phyloP scores from a whole-genome alignment of 2,329 filamentous ascomycete genomes.

The Paecilomyces sp. region DNA sequence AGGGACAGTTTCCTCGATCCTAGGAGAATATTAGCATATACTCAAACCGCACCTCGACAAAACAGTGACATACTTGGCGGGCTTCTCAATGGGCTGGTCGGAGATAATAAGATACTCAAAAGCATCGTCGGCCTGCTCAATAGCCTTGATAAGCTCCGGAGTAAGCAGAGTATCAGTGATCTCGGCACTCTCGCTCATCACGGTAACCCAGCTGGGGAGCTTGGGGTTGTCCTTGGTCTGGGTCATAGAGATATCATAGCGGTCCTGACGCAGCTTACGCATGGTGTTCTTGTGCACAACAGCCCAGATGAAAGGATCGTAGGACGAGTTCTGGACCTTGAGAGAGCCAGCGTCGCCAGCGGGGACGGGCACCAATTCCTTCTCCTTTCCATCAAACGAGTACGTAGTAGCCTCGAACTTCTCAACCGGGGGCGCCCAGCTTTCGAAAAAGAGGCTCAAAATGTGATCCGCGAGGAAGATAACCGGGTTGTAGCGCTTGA shows the following conservation, averaged over 20 bases:
- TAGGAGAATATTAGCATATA: constrained; percentile 27
- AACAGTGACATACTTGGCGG: constrained; percentile 58
- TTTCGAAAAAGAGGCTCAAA: constrained; percentile 74
- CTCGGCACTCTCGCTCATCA: constrained; percentile 97
- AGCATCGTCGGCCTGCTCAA: constrained; percentile 68
- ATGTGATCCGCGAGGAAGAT: constrained; percentile 58
- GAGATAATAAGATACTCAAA: constrained; percentile 84
- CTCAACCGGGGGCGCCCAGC: constrained; percentile 62
- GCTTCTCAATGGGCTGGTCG: constrained; percentile 84
- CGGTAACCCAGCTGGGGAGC: constrained; percentile 79
- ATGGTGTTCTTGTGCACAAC: constrained; percentile 93
- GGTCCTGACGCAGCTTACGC: constrained; percentile 81
- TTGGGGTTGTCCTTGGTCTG: constrained; percentile 88
- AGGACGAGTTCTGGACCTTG: constrained; percentile 52
- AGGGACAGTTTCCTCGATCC: constrained; percentile 73
- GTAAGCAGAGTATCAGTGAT: constrained; percentile 83
- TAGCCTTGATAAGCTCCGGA: constrained; percentile 73
- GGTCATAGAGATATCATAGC: constrained; percentile 90
- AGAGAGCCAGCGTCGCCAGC: constrained; percentile 55
- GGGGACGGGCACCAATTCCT: constrained; percentile 61
- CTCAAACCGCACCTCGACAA: not conserved
- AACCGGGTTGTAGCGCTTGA: constrained; percentile 81
- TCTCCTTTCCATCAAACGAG: constrained; percentile 88
- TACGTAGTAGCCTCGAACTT: constrained; percentile 70
- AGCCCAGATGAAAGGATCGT: constrained; percentile 90